Evolutionary conservation across 2,329 filamentous ascomycete genomes (phyloP), one percentile per base, ranked within the genome.

Genomic region (Phoma sp.): DNA sequence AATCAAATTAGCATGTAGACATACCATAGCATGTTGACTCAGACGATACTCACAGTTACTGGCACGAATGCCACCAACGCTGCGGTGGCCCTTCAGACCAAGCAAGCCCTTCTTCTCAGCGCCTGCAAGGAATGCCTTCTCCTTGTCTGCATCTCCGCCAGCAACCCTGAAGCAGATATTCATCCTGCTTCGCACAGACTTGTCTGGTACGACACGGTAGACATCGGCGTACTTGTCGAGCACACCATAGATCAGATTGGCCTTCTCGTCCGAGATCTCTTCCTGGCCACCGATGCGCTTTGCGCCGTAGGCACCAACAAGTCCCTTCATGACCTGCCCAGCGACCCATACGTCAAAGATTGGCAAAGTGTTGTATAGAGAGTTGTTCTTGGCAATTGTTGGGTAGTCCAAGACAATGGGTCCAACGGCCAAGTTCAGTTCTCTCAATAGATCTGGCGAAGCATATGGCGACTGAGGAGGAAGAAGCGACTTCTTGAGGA

Each of bases 291-390:
- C 81, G 5, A 96, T 88, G 68, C 89, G 91, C 56, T 81, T 77
- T 62, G 87, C 76, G 2, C 86, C 82, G 74, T 85, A 90, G 0
- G 80, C 83, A 15, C 78, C 69, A 12, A 96, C 81, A 1, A 96
- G 83, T 60, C 84, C 87, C 69, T 90, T 86, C 70, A 98, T 87
- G 45, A 98, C 93, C 72, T 91, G 87, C n/a, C 92, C 92, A 14
- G 91, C 91, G 47, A 97, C 85, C 79, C 89, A 98, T 30, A 97
- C 90, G 73, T 93, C 93, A 68, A 98, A 96, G 68, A 98, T 96
- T 68, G 91, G 93, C 10, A 98, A 80, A 0, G 93, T 98, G 77
- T 98, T 98, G 80, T 98, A 98, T 23, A 98, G 83, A 65, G 90
- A 95, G 79, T 96, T 95, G 79, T 96, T 96, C 81, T 96, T 96